Evolutionary conservation across 768 basidiomycete species (phyloP).

Genomic region (Rhizopogon sp.): DNA sequence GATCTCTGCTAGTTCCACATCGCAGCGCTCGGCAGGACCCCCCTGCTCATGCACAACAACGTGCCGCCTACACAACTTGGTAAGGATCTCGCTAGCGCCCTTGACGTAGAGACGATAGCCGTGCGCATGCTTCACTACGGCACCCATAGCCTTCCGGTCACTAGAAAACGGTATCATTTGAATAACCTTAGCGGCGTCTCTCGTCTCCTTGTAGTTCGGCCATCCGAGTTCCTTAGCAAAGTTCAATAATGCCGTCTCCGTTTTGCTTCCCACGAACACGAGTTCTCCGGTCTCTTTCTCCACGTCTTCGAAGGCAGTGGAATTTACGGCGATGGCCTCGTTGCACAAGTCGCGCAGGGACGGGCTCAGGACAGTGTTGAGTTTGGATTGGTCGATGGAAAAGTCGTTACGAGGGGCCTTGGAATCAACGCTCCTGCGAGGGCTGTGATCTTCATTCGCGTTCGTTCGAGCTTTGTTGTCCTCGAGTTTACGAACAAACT

Average conservation of each 20-base stretch:
- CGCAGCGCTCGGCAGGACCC: conserved; percentile 14
- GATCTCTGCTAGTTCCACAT: conserved; percentile 56
- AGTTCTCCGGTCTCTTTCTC: conserved; percentile 54
- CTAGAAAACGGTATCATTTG: conserved; percentile 95
- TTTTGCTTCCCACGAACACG: conserved; percentile 88
- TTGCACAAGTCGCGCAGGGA: conserved; percentile 68
- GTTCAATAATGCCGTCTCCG: conserved; percentile 85
- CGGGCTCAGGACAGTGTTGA: conserved; percentile 60
- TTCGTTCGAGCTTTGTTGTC: conserved; percentile 71
- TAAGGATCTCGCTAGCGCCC: conserved; percentile 91
- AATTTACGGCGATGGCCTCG: conserved; percentile 84
- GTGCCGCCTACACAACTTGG: conserved; percentile 67
- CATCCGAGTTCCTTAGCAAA: conserved; percentile 82
- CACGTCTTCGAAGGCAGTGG: conserved; percentile 88
- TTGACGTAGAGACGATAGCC: conserved; percentile 79
- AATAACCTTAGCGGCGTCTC: conserved; percentile 55
- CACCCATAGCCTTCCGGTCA: conserved; percentile 92
- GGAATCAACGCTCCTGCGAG: conserved; percentile 26
- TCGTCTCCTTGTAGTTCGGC: conserved; percentile 61
- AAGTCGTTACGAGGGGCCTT: conserved; percentile 56
- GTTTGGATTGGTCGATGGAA: conserved; percentile 71
- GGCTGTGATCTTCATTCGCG: conserved; percentile 46
- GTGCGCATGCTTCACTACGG: conserved; percentile 58
- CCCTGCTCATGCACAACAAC: conserved; percentile 51
- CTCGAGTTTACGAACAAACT: conserved; percentile 79